Percentiles rank a stretch among this genome's conserved stretches.
These are phyloP conservation scores for Gilbertella persicaria DNA, from an alignment of 371 early-diverging fungal species.

Conservation along the genomic window DNA sequence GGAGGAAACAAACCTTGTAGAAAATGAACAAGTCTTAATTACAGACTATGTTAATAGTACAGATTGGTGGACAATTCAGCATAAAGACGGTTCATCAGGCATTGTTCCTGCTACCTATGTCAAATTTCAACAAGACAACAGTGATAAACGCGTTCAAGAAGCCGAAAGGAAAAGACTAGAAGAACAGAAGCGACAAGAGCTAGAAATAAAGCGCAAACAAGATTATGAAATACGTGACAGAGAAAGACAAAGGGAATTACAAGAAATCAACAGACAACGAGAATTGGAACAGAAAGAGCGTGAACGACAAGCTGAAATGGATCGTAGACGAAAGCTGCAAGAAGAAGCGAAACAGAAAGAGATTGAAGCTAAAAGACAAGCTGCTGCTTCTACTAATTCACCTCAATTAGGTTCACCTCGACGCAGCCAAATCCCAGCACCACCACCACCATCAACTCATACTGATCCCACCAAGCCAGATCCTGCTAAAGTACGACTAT, in stretches of 20 bases:
- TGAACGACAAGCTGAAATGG: slow-evolving; percentile 23
- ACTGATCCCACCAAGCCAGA: slow-evolving; percentile 41
- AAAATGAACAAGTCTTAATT: slow-evolving; percentile 73
- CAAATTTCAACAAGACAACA: slow-evolving; percentile 28
- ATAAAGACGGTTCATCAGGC: slow-evolving; percentile 40
- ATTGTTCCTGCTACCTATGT: slow-evolving; percentile 61
- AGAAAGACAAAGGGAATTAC: slow-evolving; percentile 14
- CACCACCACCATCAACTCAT: slow-evolving; percentile 18
- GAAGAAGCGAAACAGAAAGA: slow-evolving; percentile 30
- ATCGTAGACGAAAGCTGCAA: slow-evolving; percentile 31
- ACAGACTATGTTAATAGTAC: slow-evolving; percentile 63
- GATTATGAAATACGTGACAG: slow-evolving; percentile 15
- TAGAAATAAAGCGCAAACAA: no score
- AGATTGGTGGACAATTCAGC: slow-evolving; percentile 73
- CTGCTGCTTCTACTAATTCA: slow-evolving; percentile 17
- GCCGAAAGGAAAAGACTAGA: slow-evolving; percentile 9
- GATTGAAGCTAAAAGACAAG: slow-evolving; percentile 17
- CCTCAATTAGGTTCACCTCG: slow-evolving; percentile 20
- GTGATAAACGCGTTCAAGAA: neutral
- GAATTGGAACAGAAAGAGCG: slow-evolving; percentile 21
- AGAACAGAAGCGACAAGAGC: slow-evolving; percentile 12
- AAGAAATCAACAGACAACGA: slow-evolving; percentile 7
- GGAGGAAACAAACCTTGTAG: slow-evolving; percentile 72
- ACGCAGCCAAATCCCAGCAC: slow-evolving; percentile 25
- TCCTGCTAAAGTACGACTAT: slow-evolving; percentile 69